A percentile compares a stretch with the other conserved stretches of the same genome.
Evolutionary conservation across 2,329 filamentous ascomycete genomes (phyloP).

Genomic region (Fusarium sororula): DNA sequence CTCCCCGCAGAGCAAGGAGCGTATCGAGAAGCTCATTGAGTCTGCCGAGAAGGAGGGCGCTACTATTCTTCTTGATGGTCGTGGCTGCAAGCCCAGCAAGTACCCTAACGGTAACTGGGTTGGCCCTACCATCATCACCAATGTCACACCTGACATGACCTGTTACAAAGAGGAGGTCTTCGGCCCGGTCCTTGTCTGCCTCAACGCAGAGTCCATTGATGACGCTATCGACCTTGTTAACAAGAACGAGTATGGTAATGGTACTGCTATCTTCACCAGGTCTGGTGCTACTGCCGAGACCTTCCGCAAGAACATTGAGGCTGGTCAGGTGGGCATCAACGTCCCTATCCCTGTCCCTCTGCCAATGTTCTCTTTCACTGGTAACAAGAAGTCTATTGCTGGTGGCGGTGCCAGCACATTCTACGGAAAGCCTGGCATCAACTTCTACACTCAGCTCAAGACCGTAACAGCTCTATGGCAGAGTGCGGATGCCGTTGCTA

Average conservation of each 20-base stretch:
- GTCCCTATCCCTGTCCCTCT: constrained; percentile 79
- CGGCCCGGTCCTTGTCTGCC: constrained; percentile 82
- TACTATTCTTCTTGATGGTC: constrained; percentile 82
- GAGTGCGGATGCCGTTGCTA: constrained; percentile 82
- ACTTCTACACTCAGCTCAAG: constrained; percentile 98
- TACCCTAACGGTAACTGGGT: constrained; percentile 90
- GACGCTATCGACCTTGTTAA: constrained; percentile 86
- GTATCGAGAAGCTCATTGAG: constrained; percentile 79
- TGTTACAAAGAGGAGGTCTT: constrained; percentile 91
- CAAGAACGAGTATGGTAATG: constrained; percentile 87
- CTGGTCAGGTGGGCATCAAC: constrained; percentile 87
- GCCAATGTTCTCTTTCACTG: constrained; percentile 77
- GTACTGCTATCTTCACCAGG: constrained; percentile 84
- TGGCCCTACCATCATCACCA: constrained; percentile 82
- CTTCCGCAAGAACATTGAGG: constrained; percentile 84
- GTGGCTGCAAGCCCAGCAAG: constrained; percentile 77
- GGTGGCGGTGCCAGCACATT: constrained; percentile 94
- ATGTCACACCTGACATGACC: constrained; percentile 82
- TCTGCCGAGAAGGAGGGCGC: constrained; percentile 84
- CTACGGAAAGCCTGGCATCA: constrained; percentile 90
- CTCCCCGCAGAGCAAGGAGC: constrained; percentile 78
- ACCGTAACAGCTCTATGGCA: constrained; percentile 95
- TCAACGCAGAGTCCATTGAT: constrained; percentile 80
- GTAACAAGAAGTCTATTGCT: constrained; percentile 89
- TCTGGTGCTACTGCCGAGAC: constrained; percentile 79